Evolutionary conservation across 2,329 filamentous ascomycete genomes (phyloP).

Genomic region (Penicillium vulpinum): DNA sequence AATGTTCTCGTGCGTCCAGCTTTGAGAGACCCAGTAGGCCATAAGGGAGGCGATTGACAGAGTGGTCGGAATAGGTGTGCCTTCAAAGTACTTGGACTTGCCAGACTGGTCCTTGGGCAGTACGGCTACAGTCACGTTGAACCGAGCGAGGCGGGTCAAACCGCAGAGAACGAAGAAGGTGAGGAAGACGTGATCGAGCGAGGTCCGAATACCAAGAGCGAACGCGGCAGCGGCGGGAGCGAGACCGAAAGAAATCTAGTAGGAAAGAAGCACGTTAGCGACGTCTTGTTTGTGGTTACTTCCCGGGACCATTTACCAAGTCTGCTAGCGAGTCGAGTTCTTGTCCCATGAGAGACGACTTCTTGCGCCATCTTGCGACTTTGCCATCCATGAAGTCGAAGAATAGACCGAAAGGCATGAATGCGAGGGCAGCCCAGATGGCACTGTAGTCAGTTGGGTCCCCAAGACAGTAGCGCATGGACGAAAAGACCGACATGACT

Average conservation of each 20-base stretch:
- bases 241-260: conserved; percentile 90
- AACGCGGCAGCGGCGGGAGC: conserved; percentile 86
- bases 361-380: conserved; percentile 92
- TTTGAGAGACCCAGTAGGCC: conserved; percentile 82
- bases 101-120: conserved; percentile 89
- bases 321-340: conserved; percentile 95
- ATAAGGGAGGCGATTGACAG: conserved; percentile 78
- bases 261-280: conserved; percentile 10
- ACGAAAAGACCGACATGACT: conserved; percentile 94
- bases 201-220: conserved; percentile 80
- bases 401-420: conserved; percentile 91
- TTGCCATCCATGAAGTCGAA: conserved; percentile 98
- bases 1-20: conserved; percentile 76
- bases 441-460: conserved; percentile 65
- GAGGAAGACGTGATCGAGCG: conserved; percentile 75
- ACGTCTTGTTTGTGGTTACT: not conserved
- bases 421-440: conserved; percentile 77
- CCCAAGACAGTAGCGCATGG: conserved; percentile 85
- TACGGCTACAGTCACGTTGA: conserved; percentile 90
- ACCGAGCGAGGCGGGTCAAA: conserved; percentile 87
- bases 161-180: conserved; percentile 93
- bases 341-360: conserved; percentile 96
- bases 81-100: conserved; percentile 95
- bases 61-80: conserved; percentile 91
- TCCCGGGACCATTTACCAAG: conserved; percentile 59